Conservation (phyloP, 352 stramenopile species). For the Globisporangium irregulare region DNA sequence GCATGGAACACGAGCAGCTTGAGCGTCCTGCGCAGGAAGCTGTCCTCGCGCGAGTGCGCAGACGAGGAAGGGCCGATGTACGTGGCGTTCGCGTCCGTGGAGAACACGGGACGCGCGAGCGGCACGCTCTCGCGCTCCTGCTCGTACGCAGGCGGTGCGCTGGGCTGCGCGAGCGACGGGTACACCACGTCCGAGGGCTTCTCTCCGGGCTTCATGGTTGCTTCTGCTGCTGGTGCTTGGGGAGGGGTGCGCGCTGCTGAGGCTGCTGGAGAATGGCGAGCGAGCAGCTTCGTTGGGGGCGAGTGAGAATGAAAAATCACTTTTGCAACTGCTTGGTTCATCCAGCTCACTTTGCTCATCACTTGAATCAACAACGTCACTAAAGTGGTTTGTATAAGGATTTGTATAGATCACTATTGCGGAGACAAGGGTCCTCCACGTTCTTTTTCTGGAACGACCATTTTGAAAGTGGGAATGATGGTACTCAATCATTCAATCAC, state of each 20-base stretch:
- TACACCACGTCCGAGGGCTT: conserved; percentile 24
- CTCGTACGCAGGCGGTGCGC: conserved; percentile 19
- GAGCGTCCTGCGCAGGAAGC: conserved; percentile 36
- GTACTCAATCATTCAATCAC: neutral
- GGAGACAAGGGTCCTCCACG: neutral
- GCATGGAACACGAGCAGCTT: conserved; percentile 61
- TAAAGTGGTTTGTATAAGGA: neutral
- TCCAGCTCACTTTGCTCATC: neutral
- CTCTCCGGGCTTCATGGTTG: conserved; percentile 13
- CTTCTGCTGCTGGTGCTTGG: neutral
- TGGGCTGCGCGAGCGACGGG: conserved; percentile 30
- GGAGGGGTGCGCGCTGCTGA: neutral
- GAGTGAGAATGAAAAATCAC: neutral
- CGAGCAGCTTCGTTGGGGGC: neutral
- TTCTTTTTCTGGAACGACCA: neutral
- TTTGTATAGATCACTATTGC: neutral
- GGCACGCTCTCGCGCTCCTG: conserved; percentile 20
- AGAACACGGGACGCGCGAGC: conserved; percentile 21
- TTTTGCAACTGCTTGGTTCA: neutral
- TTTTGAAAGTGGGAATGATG: neutral
- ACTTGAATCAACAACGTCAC: neutral
- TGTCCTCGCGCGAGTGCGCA: conserved; percentile 2
- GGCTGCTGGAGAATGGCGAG: neutral
- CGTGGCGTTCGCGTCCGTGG: conserved; percentile 2
- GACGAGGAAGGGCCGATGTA: conserved; percentile 23